Evolutionary conservation across 768 basidiomycete species (phyloP).

Genomic region (Auricularia auricula-judae): DNA sequence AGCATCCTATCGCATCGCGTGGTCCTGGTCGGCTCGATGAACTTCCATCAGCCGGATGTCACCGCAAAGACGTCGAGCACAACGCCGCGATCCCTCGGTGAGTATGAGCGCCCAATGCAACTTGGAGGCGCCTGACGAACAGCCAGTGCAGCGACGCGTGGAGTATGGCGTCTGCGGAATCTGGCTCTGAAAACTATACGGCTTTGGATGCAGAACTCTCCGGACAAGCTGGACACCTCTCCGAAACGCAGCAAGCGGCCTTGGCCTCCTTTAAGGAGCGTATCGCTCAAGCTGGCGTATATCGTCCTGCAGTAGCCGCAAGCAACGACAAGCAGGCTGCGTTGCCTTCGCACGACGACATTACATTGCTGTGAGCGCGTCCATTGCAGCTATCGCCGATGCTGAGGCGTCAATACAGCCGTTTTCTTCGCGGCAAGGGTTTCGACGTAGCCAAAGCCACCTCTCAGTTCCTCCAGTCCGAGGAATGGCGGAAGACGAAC

Average conservation of each 20-base stretch:
- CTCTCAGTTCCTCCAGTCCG: constrained; percentile 57
- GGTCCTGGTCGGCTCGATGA: too few relatives aligned
- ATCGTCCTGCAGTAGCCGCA: constrained; percentile 21
- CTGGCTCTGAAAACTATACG: neutral
- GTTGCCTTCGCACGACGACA: constrained; percentile 48
- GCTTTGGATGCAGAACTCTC: neutral
- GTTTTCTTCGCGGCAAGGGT: constrained; percentile 71
- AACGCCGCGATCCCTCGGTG: neutral
- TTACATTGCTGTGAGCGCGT: constrained; percentile 48
- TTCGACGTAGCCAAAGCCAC: constrained; percentile 53
- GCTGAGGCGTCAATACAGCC: constrained; percentile 30
- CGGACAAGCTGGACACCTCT: constrained; percentile 35
- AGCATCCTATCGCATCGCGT: too few relatives aligned
- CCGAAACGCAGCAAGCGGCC: constrained; percentile 34
- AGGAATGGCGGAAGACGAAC: constrained; percentile 57
- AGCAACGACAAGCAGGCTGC: constrained; percentile 11
- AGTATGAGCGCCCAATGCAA: neutral
- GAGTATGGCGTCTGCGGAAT: neutral
- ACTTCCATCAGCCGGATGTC: neutral
- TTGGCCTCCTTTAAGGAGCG: constrained; percentile 43
- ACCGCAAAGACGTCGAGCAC: neutral
- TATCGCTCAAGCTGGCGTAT: constrained; percentile 41
- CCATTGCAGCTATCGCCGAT: neutral
- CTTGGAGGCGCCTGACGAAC: neutral
- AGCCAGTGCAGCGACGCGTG: neutral